Base-by-base conservation (phyloP, 306 rosid genomes). In the Vicia faba region DNA sequence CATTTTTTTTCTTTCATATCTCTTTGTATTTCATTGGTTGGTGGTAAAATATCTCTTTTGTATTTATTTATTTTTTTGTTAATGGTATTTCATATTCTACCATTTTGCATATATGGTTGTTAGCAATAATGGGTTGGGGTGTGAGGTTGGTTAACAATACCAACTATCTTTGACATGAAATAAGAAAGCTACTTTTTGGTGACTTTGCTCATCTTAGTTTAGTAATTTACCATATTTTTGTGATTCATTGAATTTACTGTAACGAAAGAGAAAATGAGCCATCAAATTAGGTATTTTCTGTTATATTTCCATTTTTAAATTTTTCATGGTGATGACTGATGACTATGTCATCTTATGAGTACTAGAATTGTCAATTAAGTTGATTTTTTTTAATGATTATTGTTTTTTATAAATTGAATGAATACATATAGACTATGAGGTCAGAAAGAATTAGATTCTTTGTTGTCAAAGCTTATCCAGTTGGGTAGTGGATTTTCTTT, bases 381-480 rank as follows among this genome's bases (percentile, higher is more conserved):
- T 57, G 56, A 66, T 74, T 64, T 48, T 62, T 8, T 8, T 74
- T 11, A 18, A 14, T 55, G 65, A 35, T 61, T 36, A 51, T 66
- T 66, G 64, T 69, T 61, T 73, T 54, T 56, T 45, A 40, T 69
- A 50, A 41, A 61, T 64, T 55, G 51, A 26, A 64, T 74, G 51
- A 38, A 31, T 70, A 64, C 72, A 33, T 49, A 41, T 23, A n/a
- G 12, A 61, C 31, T 18, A 60, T 26, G 44, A 46, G 67, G 11
- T 59, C 77, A 75, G 71, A 70, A 65, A 70, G 75, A 70, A 80
- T 80, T 45, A 33, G 77, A 80, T 80, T 69, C 84, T 71, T 75
- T 61, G 12, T 49, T 11, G 45, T 60, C 23, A 29, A 75, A 66
- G 76, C 64, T 71, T 80, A 71, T 80, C 77, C 49, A 40, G 66